These are phyloP conservation scores for Cadophora luteo-olivacea DNA, from an alignment of 2,329 filamentous ascomycete species.

Conservation along the genomic window DNA sequence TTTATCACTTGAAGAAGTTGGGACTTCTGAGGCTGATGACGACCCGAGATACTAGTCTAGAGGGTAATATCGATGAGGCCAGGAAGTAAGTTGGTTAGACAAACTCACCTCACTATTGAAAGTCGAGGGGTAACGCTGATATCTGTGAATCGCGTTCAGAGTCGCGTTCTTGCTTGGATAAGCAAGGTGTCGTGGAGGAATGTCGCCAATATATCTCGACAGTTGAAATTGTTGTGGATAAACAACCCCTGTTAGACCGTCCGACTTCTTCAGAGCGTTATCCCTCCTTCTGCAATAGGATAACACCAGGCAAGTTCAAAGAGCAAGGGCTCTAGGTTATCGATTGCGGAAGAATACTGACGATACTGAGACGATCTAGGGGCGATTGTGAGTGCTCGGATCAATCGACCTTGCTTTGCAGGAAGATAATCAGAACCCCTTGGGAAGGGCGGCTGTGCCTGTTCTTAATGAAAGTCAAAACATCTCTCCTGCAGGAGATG, in stretches of 20 bases:
- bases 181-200: conserved; percentile 30
- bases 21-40: conserved; percentile 14
- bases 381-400: conserved; percentile 15
- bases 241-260: not conserved
- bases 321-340: conserved; percentile 16
- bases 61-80: conserved; percentile 23
- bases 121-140: conserved; percentile 23
- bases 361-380: conserved; percentile 16
- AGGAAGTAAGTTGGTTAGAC: conserved; percentile 31
- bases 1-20: conserved; percentile 18
- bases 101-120: conserved; percentile 37
- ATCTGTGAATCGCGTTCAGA: conserved; percentile 21
- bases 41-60: conserved; percentile 18
- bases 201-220: conserved; percentile 26
- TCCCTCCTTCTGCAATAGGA: not conserved
- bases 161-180: conserved; percentile 32
- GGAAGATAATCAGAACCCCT: conserved; percentile 31
- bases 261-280: conserved; percentile 5
- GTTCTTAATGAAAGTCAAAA: conserved; percentile 30
- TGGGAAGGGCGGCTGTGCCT: conserved; percentile 31
- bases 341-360: conserved; percentile 11
- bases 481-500: conserved; percentile 13
- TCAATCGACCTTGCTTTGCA: conserved; percentile 39
- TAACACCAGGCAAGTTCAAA: not conserved
- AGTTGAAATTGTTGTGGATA: conserved; percentile 6